Evolutionary conservation across 2,329 filamentous ascomycete genomes (phyloP).

Genomic region (Fusarium sp.): DNA sequence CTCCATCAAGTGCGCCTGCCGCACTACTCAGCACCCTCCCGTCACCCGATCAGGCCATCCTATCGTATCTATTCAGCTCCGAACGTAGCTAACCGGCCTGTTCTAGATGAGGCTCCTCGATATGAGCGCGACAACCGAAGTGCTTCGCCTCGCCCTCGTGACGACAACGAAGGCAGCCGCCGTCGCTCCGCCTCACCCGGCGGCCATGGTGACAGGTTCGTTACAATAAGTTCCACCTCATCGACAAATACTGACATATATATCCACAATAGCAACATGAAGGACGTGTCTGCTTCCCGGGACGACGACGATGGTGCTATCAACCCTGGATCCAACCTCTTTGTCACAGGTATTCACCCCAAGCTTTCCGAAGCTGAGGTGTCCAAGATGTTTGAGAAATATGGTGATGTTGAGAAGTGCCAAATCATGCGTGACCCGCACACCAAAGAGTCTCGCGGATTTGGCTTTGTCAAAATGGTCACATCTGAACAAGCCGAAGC

Average conservation of each 20-base stretch:
- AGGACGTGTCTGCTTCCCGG: constrained; percentile 60
- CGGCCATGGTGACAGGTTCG: constrained; percentile 52
- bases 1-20: background rate
- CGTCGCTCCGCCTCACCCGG: constrained; percentile 70
- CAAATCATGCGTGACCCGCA: constrained; percentile 99
- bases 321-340: constrained; percentile 97
- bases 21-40: background rate
- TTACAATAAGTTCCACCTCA: background rate
- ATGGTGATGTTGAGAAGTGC: constrained; percentile 98
- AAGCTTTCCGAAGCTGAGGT: constrained; percentile 90
- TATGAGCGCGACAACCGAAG: constrained; percentile 73
- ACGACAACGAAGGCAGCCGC: constrained; percentile 65
- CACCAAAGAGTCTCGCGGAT: constrained; percentile 97
- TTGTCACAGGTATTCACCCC: constrained; percentile 97
- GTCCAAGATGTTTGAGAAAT: constrained; percentile 96
- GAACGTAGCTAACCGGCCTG: constrained; percentile 10
- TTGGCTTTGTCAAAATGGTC: constrained; percentile 99
- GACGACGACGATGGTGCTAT: constrained; percentile 79
- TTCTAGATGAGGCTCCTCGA: constrained; percentile 67
- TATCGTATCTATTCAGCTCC: background rate
- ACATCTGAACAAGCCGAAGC: constrained; percentile 95
- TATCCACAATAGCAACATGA: constrained; percentile 51
- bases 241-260: constrained; percentile 13
- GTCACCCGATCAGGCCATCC: background rate
- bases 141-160: constrained; percentile 70